phyloP scores from a whole-genome alignment of 2,329 filamentous ascomycete species.

The Colletotrichum tamarilloi region DNA sequence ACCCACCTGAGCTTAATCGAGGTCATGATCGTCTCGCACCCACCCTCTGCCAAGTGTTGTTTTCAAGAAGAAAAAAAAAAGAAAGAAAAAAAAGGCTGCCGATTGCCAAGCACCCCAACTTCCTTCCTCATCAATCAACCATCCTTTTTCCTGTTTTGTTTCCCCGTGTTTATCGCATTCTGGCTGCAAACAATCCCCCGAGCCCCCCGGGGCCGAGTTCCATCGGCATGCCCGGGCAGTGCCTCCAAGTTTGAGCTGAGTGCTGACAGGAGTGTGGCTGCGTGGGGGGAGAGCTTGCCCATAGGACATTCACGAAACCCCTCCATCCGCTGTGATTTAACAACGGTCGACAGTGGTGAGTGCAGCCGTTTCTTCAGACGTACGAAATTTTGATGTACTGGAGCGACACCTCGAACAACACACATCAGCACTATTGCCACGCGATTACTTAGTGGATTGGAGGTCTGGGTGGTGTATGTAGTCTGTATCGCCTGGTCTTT shows the following conservation, averaged over 20 bases:
- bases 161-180: too few species aligned
- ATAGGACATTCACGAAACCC: neutral
- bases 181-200: neutral
- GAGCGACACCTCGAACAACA: neutral
- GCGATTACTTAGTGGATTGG: neutral
- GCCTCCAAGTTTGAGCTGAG: neutral
- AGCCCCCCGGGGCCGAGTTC: neutral
- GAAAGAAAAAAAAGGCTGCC: too few species aligned
- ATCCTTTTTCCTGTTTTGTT: too few species aligned
- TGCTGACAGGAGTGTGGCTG: neutral
- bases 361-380: neutral
- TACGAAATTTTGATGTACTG: neutral
- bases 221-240: neutral
- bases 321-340: neutral
- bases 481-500: too few species aligned
- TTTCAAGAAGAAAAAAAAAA: too few species aligned
- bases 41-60: neutral
- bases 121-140: too few species aligned
- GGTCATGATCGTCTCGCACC: neutral
- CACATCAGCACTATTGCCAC: neutral
- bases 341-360: neutral
- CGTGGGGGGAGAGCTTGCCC: too few species aligned
- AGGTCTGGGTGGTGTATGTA: neutral
- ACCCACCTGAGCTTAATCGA: neutral
- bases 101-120: too few species aligned